Evolutionary conservation across 768 basidiomycete genomes (phyloP).

Genomic region (Suillus alpinus): DNA sequence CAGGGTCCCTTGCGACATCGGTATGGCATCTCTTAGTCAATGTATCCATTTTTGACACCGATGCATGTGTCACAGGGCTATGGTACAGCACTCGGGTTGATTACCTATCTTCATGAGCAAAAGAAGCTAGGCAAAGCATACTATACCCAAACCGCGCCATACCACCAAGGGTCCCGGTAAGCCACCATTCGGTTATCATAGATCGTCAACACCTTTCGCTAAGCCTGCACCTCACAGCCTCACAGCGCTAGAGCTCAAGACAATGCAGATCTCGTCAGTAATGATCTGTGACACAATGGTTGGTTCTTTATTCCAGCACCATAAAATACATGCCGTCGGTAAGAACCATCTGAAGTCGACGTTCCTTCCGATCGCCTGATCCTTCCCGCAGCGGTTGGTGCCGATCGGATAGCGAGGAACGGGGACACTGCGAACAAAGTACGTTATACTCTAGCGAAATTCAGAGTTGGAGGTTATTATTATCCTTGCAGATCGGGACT

Average conservation of each 20-base stretch:
- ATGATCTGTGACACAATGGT: conserved; percentile 99
- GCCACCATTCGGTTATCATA: conserved; percentile 1
- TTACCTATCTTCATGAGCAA: conserved; percentile 83
- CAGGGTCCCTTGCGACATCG: conserved; percentile 93
- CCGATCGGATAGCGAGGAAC: conserved; percentile 86
- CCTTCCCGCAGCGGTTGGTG: conserved; percentile 63
- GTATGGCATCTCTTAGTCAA: conserved; percentile 39
- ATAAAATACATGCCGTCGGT: conserved; percentile 81
- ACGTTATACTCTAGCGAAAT: conserved; percentile 6
- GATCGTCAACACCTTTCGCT: background rate
- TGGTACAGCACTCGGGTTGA: conserved; percentile 91
- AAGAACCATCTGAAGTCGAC: conserved; percentile 18
- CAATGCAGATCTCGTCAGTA: conserved; percentile 77
- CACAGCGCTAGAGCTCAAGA: conserved; percentile 86
- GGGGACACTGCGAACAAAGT: conserved; percentile 98
- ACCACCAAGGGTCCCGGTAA: conserved; percentile 87
- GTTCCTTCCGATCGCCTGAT: background rate
- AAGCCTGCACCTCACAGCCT: conserved; percentile 44
- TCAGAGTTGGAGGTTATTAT: background rate
- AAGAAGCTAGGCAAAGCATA: conserved; percentile 78
- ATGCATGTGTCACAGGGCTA: conserved; percentile 61
- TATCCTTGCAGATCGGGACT: conserved; percentile 65
- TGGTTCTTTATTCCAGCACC: conserved; percentile 88
- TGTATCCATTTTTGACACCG: background rate
- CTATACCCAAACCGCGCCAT: conserved; percentile 92